Evolutionary conservation across 140 eudicot species (phyloP), one percentile per base, ranked within the genome.

Genomic region (Stevia rebaudiana): DNA sequence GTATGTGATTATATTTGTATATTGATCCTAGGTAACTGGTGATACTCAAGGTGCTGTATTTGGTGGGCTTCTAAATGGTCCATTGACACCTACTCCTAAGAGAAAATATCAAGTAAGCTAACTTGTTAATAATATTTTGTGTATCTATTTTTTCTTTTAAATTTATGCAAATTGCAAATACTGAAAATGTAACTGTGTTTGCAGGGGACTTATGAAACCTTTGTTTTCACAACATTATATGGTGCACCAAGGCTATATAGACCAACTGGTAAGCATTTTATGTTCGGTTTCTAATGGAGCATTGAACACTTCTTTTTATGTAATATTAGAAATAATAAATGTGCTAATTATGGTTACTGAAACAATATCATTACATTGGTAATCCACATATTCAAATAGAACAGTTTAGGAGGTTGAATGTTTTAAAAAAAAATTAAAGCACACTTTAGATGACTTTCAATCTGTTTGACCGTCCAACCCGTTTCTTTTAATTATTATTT

Each of bases 201-300:
- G 21, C 83, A 92, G 98, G 98, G 98, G 39, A 84, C 94, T 56
- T 83, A 79, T 61, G 95, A 88, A 50, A 76, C 95, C 15, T 92
- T 92, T 69, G 92, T 92, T 44, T 92, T 92, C 78, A 92, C 98
- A 18, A 92, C 92, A 17, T 72, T 82, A 65, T 83, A 88, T 72
- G 98, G 98, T 67, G 87, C 77, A 77, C 96, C 96, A 37, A 88
- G 95, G 80, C 76, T 88, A 54, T 92, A 88, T 58, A 88, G 96
- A 78, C 83, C 96, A 67, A 92, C 96, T 22, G 98, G 98, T 92
- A 79, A 74, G 80, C 61, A 58, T 55, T 15, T 63, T 60, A 31
- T 47, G 44, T 43, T 0, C 43, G 42, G n/a, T n/a, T n/a, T n/a
- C n/a, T n/a, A n/a, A n/a, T n/a, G n/a, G n/a, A n/a, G n/a, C n/a